A percentile compares a stretch with the other conserved stretches of the same genome.
phyloP scores from a whole-genome alignment of 2,329 filamentous ascomycete genomes.

The Diaporthe destruens region DNA sequence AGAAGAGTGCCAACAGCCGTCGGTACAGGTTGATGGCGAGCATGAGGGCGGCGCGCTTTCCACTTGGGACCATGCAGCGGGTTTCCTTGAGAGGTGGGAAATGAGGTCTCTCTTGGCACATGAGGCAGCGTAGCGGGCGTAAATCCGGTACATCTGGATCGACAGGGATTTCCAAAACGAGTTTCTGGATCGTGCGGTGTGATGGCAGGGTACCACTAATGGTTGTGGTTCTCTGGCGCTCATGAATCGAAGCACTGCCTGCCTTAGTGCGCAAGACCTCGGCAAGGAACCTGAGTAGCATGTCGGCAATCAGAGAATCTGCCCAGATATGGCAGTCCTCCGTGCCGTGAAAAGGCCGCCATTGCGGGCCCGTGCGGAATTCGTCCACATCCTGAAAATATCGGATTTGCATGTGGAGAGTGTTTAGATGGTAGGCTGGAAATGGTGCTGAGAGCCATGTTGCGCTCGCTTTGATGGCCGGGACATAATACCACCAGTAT shows the following conservation, averaged over 20 bases:
- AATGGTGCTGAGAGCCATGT: conserved; percentile 10
- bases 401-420: background rate
- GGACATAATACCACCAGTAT: fast-evolving
- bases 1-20: background rate
- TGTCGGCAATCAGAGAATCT: too few species aligned
- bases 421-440: background rate
- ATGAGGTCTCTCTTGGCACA: too few species aligned
- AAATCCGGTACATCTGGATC: background rate
- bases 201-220: background rate
- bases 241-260: background rate
- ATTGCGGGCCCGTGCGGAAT: too few species aligned
- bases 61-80: background rate
- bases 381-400: background rate
- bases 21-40: background rate
- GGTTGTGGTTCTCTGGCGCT: too few species aligned
- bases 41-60: background rate
- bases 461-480: background rate
- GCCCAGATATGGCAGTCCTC: background rate
- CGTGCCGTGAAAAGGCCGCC: too few species aligned
- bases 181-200: background rate
- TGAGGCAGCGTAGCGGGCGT: too few species aligned
- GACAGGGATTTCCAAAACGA: background rate
- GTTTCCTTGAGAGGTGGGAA: too few species aligned
- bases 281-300: background rate
- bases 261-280: fast-evolving